These are phyloP conservation scores for Microcos paniculata DNA, from an alignment of 345 rosid genomes.

Conservation along the genomic window DNA sequence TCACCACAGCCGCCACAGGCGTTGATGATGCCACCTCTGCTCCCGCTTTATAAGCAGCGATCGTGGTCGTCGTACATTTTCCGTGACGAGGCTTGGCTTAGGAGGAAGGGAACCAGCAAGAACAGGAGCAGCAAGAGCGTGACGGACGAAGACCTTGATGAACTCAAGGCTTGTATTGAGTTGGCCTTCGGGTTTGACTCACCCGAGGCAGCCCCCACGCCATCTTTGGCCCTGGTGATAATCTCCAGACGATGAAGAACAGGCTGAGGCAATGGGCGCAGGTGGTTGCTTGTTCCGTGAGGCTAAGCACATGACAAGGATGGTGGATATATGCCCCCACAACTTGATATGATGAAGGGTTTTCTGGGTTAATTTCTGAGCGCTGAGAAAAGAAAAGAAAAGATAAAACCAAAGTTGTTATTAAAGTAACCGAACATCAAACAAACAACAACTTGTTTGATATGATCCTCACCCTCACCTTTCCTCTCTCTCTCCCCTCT, in stretches of 20 bases:
- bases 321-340: not conserved
- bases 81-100: conserved; percentile 86
- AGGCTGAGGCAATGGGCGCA: conserved; percentile 92
- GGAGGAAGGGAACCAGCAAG: conserved; percentile 55
- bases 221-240: conserved; percentile 61
- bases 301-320: conserved; percentile 46
- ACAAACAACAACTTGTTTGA: not conserved
- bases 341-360: not conserved
- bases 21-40: conserved; percentile 16
- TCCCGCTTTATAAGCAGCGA: conserved; percentile 63
- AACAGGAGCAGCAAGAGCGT: conserved; percentile 68
- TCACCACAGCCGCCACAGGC: not conserved
- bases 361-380: not conserved
- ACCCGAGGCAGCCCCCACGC: conserved; percentile 62
- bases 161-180: conserved; percentile 86
- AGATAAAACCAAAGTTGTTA: not conserved
- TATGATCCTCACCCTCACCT: not conserved
- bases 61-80: conserved; percentile 88
- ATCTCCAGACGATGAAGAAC: conserved; percentile 80
- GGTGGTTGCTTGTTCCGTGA: conserved; percentile 92
- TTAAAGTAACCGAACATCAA: conserved; percentile 1
- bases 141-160: conserved; percentile 88
- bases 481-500: not conserved
- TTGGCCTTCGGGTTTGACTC: conserved; percentile 87
- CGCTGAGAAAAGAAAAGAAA: not conserved